Evolutionary conservation across 805 yeast species (phyloP).

Genomic region (Priceomyces carsonii): DNA sequence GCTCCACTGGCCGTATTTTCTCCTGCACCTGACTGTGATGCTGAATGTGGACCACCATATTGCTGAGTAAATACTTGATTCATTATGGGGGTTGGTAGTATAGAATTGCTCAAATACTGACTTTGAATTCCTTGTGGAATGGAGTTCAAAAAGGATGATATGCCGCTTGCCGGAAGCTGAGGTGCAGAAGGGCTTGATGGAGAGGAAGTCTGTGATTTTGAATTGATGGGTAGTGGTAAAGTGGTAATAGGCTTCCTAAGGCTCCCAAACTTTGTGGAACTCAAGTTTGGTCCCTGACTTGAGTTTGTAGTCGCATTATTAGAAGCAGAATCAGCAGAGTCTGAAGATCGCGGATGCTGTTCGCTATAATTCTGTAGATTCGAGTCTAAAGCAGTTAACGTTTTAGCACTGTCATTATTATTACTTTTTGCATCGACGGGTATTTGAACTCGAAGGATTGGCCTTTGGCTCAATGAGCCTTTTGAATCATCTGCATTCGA

Average conservation of each 20-base stretch:
- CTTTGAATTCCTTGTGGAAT: constrained; percentile 25
- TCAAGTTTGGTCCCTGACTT: constrained; percentile 10
- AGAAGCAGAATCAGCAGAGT: constrained; percentile 8
- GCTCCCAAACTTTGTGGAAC: constrained; percentile 18
- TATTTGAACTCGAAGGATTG: constrained; percentile 65
- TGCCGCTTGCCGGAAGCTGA: constrained; percentile 27
- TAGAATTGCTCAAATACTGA: constrained; percentile 22
- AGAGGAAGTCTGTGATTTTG: constrained; percentile 41
- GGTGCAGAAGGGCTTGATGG: constrained; percentile 44
- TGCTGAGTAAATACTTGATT: constrained; percentile 30
- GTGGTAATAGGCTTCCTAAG: constrained; percentile 29
- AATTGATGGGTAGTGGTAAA: constrained; percentile 35
- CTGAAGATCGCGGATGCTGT: constrained; percentile 7
- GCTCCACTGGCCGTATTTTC: too few species aligned
- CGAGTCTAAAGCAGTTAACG: constrained; percentile 45
- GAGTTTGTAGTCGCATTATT: constrained; percentile 5
- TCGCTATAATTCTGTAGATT: constrained; percentile 8
- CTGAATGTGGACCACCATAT: too few species aligned
- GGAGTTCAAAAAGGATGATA: constrained; percentile 22
- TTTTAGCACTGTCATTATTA: constrained; percentile 41
- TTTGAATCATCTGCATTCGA: background rate
- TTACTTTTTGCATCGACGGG: constrained; percentile 48
- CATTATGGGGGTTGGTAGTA: constrained; percentile 34
- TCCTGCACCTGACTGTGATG: too few species aligned
- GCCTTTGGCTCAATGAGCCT: constrained; percentile 35